A percentile compares a stretch with the other conserved stretches of the same genome.
phyloP scores from a whole-genome alignment of 1,139 yeast genomes.

The Debaryomyces coudertii region DNA sequence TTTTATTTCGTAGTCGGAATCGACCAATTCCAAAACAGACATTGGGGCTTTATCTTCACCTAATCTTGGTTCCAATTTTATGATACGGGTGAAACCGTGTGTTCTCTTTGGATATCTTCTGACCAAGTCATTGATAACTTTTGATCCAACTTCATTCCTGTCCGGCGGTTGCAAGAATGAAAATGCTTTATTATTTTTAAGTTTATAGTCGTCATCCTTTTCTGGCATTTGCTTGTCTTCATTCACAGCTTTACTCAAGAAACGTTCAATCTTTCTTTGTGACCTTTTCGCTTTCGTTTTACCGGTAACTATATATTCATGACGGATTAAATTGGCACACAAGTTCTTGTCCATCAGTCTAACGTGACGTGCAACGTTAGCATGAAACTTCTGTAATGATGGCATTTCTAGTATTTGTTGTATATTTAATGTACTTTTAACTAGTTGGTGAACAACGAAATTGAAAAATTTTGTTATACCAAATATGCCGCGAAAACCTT shows the following conservation, averaged over 20 bases:
- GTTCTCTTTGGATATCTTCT: constrained; percentile 63
- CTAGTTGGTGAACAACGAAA: neutral
- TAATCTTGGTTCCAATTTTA: constrained; percentile 81
- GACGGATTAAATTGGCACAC: constrained; percentile 49
- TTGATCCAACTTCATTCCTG: constrained; percentile 47
- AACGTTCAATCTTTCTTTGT: constrained; percentile 46
- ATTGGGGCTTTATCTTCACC: constrained; percentile 91
- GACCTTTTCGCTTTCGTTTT: constrained; percentile 51
- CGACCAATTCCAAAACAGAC: constrained; percentile 86
- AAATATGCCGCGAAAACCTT: neutral
- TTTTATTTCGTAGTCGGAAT: constrained; percentile 69
- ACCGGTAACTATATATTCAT: constrained; percentile 50
- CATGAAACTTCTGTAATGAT: constrained; percentile 46
- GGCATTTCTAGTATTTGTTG: constrained; percentile 33
- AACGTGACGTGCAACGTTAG: constrained; percentile 48
- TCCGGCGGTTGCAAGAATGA: constrained; percentile 47
- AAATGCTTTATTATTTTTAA: constrained; percentile 28
- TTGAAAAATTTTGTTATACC: constrained; percentile 3
- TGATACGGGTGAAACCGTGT: constrained; percentile 86
- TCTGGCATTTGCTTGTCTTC: constrained; percentile 22
- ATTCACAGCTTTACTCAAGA: constrained; percentile 36
- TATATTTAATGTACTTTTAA: neutral
- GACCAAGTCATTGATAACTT: constrained; percentile 65
- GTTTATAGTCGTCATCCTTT: constrained; percentile 24
- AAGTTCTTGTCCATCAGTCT: constrained; percentile 52